Conservation (phyloP, 1,139 yeast species). For the Kodamaea anthophila region DNA sequence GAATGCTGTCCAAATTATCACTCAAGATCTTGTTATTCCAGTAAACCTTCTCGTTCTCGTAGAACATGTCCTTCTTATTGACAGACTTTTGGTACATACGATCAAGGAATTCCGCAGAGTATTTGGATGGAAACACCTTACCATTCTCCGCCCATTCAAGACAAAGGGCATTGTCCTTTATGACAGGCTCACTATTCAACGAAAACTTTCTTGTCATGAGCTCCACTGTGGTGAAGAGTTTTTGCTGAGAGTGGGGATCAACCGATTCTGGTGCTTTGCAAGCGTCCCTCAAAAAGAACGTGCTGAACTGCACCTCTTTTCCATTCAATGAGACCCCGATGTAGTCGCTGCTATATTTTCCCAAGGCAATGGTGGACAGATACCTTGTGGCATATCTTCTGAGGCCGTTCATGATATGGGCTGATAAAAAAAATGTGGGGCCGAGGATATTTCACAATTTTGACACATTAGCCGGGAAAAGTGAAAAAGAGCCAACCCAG, state of each 20-base stretch:
- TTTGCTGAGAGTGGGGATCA: constrained; percentile 56
- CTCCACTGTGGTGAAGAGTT: constrained; percentile 58
- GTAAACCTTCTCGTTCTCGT: constrained; percentile 28
- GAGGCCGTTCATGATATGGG: constrained; percentile 1
- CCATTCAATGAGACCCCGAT: constrained; percentile 18
- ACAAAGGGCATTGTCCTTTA: constrained; percentile 29
- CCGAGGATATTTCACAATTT: too few relatives aligned
- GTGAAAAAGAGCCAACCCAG: too few relatives aligned
- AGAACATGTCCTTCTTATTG: constrained; percentile 13
- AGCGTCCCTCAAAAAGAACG: constrained; percentile 61
- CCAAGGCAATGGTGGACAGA: constrained; percentile 9
- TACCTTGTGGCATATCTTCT: constrained; percentile 4
- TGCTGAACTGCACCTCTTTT: constrained; percentile 39
- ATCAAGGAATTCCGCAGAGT: constrained; percentile 42
- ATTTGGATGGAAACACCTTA: constrained; percentile 28
- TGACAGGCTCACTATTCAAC: constrained; percentile 21
- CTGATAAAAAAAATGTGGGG: too few relatives aligned
- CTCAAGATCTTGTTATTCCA: constrained; percentile 32
- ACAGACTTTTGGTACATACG: constrained; percentile 30
- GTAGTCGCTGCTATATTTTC: constrained; percentile 13
- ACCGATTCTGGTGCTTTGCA: constrained; percentile 46
- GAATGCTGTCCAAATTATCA: constrained; percentile 13
- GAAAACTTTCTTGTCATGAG: constrained; percentile 20
- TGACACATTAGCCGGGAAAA: too few relatives aligned
- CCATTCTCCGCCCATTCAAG: constrained; percentile 54